Evolutionary conservation across 1,284 basidiomycete genomes (phyloP).

Genomic region (Coniophora puteana): DNA sequence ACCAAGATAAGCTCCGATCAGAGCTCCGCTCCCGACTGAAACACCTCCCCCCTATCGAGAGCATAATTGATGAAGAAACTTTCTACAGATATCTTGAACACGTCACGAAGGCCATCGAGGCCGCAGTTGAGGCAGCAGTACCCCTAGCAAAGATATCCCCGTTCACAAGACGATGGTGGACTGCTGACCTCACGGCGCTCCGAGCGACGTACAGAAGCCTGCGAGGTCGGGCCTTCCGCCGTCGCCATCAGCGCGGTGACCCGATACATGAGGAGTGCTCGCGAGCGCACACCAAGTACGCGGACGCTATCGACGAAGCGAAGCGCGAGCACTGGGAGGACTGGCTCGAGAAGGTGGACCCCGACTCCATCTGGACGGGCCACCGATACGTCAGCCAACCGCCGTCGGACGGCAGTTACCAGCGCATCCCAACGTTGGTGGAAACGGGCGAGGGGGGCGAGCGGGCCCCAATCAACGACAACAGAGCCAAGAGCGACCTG

Average conservation of each 20-base stretch:
- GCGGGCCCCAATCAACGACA: neutral
- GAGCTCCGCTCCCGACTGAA: too few species aligned
- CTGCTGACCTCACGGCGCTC: slow-evolving; percentile 17
- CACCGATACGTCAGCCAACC: neutral
- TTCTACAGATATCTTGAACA: too few species aligned
- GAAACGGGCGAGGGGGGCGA: neutral
- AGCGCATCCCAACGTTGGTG: neutral
- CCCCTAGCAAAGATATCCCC: too few species aligned
- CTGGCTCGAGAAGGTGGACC: neutral
- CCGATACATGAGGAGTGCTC: neutral
- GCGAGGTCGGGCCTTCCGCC: slow-evolving; percentile 9
- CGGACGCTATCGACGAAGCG: neutral
- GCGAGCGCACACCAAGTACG: neutral
- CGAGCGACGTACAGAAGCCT: slow-evolving; percentile 13
- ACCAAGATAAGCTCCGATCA: too few species aligned
- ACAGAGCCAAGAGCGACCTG: neutral
- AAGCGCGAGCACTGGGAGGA: neutral
- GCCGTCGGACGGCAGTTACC: neutral
- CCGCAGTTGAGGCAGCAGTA: too few species aligned
- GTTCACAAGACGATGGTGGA: slow-evolving; percentile 27
- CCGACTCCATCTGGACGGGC: neutral
- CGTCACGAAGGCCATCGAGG: too few species aligned
- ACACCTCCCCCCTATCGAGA: too few species aligned
- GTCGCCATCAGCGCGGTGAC: neutral
- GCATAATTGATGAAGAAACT: too few species aligned